Conservation (phyloP, 139 green algal genomes). For the Chlamydomonas urium region DNA sequence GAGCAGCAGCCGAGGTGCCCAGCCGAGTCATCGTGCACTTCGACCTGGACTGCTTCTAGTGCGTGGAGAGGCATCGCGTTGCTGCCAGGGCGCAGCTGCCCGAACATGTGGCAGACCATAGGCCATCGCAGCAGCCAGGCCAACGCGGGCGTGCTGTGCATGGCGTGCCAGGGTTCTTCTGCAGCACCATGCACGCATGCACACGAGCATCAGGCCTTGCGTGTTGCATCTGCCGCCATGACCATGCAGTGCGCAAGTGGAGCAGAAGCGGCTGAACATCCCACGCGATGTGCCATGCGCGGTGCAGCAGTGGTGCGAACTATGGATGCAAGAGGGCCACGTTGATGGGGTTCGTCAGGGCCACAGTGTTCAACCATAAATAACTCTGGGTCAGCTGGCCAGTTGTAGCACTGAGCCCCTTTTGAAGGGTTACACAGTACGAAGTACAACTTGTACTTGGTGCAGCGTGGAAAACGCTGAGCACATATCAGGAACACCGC, state of each 20-base stretch:
- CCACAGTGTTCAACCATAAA: no score
- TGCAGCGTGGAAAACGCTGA: no score
- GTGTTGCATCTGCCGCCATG: background rate
- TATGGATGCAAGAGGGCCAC: no score
- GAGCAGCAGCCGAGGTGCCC: background rate
- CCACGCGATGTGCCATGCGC: slow-evolving; percentile 57
- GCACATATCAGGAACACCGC: no score
- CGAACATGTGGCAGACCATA: background rate
- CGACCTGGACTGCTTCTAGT: slow-evolving; percentile 82
- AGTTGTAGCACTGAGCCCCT: no score
- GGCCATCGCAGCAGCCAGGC: background rate
- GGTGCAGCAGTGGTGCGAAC: slow-evolving; percentile 87
- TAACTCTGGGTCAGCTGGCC: no score
- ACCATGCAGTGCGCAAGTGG: slow-evolving; percentile 7
- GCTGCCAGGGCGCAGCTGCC: background rate
- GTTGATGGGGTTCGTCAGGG: no score
- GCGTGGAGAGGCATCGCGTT: background rate
- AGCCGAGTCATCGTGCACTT: slow-evolving; percentile 51
- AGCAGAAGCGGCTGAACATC: slow-evolving; percentile 64
- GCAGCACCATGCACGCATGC: background rate
- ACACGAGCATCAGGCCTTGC: background rate
- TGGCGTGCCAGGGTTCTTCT: background rate
- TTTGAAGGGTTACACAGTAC: no score
- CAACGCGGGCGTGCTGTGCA: background rate
- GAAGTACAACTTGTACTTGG: no score